Percentiles rank a stretch among this genome's conserved stretches.
phyloP scores from a whole-genome alignment of 306 rosid species.

The Quercus alba region DNA sequence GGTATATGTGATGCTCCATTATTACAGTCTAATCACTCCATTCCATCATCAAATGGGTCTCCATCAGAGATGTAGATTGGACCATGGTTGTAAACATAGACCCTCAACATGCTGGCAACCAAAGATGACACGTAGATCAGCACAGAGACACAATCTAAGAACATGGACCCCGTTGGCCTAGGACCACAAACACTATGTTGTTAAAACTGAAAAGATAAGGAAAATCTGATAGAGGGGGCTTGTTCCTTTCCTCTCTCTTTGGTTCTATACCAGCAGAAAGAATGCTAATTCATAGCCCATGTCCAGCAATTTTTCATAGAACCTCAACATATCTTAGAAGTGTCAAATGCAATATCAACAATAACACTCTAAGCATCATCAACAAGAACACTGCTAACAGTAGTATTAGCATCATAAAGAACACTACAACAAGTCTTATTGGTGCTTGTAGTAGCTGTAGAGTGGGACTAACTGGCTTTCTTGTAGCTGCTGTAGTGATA shows the following conservation, averaged over 20 bases:
- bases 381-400: not conserved
- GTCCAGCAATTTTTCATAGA: not conserved
- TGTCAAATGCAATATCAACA: not conserved
- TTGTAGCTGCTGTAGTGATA: conserved; percentile 42
- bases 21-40: too few species aligned
- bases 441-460: conserved; percentile 18
- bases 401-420: conserved; percentile 9
- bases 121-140: not conserved
- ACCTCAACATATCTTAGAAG: not conserved
- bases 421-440: not conserved
- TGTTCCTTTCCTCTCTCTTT: not conserved
- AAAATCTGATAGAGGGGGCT: too few species aligned
- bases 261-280: not conserved
- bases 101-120: not conserved
- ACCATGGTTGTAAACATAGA: not conserved
- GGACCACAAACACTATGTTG: not conserved
- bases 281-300: not conserved
- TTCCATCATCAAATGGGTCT: not conserved
- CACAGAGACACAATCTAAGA: not conserved
- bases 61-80: not conserved
- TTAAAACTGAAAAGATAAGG: not conserved
- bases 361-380: not conserved
- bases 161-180: not conserved
- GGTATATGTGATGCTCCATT: too few species aligned
- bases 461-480: conserved; percentile 30